Evolutionary conservation across 768 basidiomycete genomes (phyloP).

Genomic region (Crepidotus variabilis): DNA sequence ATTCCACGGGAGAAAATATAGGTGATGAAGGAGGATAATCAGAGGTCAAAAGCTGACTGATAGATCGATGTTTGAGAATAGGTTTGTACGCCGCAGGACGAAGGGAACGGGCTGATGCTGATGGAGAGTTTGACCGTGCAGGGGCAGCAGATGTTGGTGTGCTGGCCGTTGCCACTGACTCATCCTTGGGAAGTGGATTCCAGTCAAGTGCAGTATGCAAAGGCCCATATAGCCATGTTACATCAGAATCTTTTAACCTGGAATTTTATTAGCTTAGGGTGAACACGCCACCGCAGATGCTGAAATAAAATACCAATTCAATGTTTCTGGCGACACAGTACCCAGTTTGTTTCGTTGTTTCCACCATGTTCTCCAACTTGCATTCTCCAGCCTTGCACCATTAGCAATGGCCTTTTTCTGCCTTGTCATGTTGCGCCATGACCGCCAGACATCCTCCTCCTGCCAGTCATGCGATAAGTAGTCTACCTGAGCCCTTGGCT

Average conservation of each 20-base stretch:
- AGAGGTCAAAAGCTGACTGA: slow-evolving; percentile 82
- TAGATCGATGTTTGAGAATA: slow-evolving; percentile 93
- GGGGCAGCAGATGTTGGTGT: slow-evolving; percentile 47
- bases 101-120: slow-evolving; percentile 8
- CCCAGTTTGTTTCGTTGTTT: slow-evolving; percentile 96
- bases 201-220: slow-evolving; percentile 92
- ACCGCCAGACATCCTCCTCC: slow-evolving; percentile 97
- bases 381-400: slow-evolving; percentile 92
- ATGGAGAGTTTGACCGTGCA: slow-evolving; percentile 19
- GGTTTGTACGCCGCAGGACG: slow-evolving; percentile 56
- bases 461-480: slow-evolving; percentile 97
- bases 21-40: slow-evolving; percentile 64
- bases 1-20: slow-evolving; percentile 56
- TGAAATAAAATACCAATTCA: slow-evolving; percentile 74
- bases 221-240: slow-evolving; percentile 98
- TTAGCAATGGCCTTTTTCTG: slow-evolving; percentile 99
- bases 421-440: slow-evolving; percentile 97
- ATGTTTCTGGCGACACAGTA: slow-evolving; percentile 93
- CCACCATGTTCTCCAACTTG: slow-evolving; percentile 99
- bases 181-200: slow-evolving; percentile 54
- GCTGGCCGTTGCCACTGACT: slow-evolving; percentile 30
- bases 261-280: neutral
- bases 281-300: slow-evolving; percentile 1
- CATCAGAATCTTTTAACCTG: slow-evolving; percentile 97
- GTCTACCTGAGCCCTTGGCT: slow-evolving; percentile 92